phyloP scores from a whole-genome alignment of 1,284 basidiomycete species.

The Tilletia horrida region DNA sequence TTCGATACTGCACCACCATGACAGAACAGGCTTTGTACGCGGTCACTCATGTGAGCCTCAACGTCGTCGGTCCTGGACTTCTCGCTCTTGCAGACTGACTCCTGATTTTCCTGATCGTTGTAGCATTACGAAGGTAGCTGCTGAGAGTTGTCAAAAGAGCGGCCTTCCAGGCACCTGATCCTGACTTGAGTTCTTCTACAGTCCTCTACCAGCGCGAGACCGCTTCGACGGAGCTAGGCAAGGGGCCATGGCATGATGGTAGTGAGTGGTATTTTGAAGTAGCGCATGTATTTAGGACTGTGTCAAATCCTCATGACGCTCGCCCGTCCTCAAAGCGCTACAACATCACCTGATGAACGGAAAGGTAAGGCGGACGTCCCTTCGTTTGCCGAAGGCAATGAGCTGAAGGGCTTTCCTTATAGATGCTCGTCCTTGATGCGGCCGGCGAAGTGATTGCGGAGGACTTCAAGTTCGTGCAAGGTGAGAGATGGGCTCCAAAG shows the following conservation, averaged over 20 bases:
- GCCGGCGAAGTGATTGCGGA: neutral
- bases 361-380: neutral
- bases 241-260: neutral
- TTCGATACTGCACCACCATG: neutral
- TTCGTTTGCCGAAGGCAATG: neutral
- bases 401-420: neutral
- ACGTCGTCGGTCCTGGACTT: neutral
- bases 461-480: constrained; percentile 6
- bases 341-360: constrained; percentile 7
- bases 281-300: neutral
- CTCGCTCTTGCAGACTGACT: neutral
- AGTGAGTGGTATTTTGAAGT: neutral
- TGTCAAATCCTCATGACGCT: neutral
- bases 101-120: neutral
- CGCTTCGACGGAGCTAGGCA: neutral
- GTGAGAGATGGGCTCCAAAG: neutral
- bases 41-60: neutral
- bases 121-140: constrained; percentile 4
- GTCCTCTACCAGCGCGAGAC: neutral
- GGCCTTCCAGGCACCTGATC: neutral
- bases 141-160: neutral
- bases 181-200: neutral
- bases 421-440: neutral
- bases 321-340: neutral
- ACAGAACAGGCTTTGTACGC: neutral